A percentile compares a stretch with the other conserved stretches of the same genome.
Conservation (phyloP, 176 grass and related monocot species). For the barley (Hordeum vulgare) region DNA sequence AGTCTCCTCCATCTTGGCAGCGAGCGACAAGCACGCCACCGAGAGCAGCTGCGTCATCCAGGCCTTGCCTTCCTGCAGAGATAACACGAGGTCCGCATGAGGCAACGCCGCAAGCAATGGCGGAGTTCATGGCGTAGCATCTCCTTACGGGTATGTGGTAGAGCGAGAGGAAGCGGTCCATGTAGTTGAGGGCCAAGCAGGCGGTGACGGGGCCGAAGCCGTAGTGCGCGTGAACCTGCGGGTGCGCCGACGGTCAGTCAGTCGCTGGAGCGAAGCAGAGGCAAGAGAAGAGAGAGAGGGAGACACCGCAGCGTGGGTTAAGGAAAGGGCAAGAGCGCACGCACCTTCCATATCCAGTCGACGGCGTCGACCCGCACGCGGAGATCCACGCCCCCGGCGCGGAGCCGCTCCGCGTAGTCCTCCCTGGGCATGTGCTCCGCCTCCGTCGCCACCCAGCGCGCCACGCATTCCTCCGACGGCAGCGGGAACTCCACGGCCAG, state of each 20-base stretch:
- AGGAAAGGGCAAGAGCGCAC: neutral
- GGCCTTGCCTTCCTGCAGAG: slow-evolving; percentile 66
- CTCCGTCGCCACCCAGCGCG: slow-evolving; percentile 48
- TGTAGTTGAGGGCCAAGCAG: slow-evolving; percentile 65
- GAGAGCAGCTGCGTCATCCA: slow-evolving; percentile 90
- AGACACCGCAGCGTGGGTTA: neutral
- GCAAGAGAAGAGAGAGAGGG: neutral
- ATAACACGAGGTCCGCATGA: neutral
- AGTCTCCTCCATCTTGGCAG: slow-evolving; percentile 97
- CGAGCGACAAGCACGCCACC: slow-evolving; percentile 89
- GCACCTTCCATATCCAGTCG: slow-evolving; percentile 96
- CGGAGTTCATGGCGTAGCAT: neutral
- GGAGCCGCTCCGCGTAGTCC: slow-evolving; percentile 70
- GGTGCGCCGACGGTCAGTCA: slow-evolving; percentile 1
- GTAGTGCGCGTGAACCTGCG: slow-evolving; percentile 71
- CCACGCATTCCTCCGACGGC: slow-evolving; percentile 70
- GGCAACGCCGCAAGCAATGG: neutral
- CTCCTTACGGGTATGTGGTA: slow-evolving; percentile 76
- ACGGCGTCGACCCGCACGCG: slow-evolving; percentile 62
- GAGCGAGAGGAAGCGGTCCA: slow-evolving; percentile 95
- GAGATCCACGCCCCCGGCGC: slow-evolving; percentile 39
- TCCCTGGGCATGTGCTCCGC: slow-evolving; percentile 59
- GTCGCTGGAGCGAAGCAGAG: neutral
- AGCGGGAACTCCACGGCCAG: slow-evolving; percentile 36
- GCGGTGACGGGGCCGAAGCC: slow-evolving; percentile 66